Percentiles rank a stretch among this genome's conserved stretches.
Conservation (phyloP, 1,284 basidiomycete species). For the Erythrobasidium hasegawianum region DNA sequence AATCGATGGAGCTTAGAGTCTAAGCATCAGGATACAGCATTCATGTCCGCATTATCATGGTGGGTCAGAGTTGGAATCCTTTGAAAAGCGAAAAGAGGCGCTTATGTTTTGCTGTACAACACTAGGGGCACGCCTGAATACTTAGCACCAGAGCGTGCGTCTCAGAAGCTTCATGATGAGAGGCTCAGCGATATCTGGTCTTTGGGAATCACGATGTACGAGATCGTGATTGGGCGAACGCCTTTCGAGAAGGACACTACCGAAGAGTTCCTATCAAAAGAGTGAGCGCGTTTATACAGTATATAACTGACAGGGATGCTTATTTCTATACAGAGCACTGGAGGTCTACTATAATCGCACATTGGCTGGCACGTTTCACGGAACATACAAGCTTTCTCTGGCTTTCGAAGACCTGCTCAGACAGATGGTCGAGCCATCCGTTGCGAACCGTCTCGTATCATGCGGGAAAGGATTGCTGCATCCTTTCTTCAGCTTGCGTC, state of each 20-base stretch:
- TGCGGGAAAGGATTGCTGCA: slow-evolving; percentile 64
- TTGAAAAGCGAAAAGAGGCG: slow-evolving; percentile 58
- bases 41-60: slow-evolving; percentile 22
- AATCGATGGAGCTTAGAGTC: slow-evolving; percentile 59
- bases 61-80: neutral
- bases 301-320: neutral
- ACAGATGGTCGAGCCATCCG: slow-evolving; percentile 71
- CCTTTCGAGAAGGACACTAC: slow-evolving; percentile 81
- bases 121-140: slow-evolving; percentile 80
- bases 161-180: slow-evolving; percentile 80
- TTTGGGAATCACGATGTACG: slow-evolving; percentile 70
- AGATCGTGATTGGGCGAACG: slow-evolving; percentile 81
- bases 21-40: slow-evolving; percentile 9
- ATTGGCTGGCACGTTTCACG: slow-evolving; percentile 76
- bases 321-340: slow-evolving; percentile 54
- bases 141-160: slow-evolving; percentile 79
- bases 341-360: slow-evolving; percentile 79
- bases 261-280: slow-evolving; percentile 72
- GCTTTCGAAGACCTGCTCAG: slow-evolving; percentile 62
- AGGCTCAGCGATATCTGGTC: slow-evolving; percentile 83
- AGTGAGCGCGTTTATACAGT: slow-evolving; percentile 44
- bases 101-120: neutral
- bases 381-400: slow-evolving; percentile 64
- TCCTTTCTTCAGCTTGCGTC: slow-evolving; percentile 58
- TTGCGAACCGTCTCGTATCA: slow-evolving; percentile 62